Base-by-base conservation (phyloP, 805 yeast species). In the Kurtzmaniella fragi region DNA sequence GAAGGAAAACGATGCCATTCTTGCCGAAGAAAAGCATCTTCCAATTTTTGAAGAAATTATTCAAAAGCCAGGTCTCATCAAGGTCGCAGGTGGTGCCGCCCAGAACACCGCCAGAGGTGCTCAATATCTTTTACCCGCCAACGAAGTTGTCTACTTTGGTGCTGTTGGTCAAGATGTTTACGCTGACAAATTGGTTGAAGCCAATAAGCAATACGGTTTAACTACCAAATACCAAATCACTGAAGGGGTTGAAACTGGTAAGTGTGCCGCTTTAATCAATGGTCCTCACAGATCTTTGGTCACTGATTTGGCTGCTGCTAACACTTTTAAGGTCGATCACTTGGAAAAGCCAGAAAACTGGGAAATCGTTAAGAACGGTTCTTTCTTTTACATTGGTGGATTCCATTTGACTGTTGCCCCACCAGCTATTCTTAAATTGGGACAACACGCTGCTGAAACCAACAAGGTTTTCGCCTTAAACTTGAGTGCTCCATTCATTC, bases 21-120 rank as follows among this genome's bases (percentile, higher is more conserved):
- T 93, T 48, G 78, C 78, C 28, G 95, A 86, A 52, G 89, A 80
- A 48, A 75, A 82, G 62, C 96, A 88, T 70, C 67, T 80, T 79
- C 85, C 91, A 40, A 85, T 93, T 59, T 93, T 73, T 64, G 82
- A 77, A 42, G 98, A 93, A 64, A 76, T 86, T 49, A 67, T 88
- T 40, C 62, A 71, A 28, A 69, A 68, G 59, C 70, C 74, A 28
- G 77, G 73, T 43, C 80, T 87, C 46, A 77, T 79, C 54, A 66
- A 80, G 45, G 78, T 91, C 51, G 99, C 99, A 45, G 99, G 99
- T 53, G 99, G 99, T 62, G 99, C 99, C 55, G 99, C 97, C 44
- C 99, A 93, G 72, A 93, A 93, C 74, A 80, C 98, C 48, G 97
- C 98, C 42, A 82, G 99, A 70, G 99, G 96, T 59, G 98, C 98